Conservation (phyloP, 176 grass and related monocot species). For the Avena eriantha region DNA sequence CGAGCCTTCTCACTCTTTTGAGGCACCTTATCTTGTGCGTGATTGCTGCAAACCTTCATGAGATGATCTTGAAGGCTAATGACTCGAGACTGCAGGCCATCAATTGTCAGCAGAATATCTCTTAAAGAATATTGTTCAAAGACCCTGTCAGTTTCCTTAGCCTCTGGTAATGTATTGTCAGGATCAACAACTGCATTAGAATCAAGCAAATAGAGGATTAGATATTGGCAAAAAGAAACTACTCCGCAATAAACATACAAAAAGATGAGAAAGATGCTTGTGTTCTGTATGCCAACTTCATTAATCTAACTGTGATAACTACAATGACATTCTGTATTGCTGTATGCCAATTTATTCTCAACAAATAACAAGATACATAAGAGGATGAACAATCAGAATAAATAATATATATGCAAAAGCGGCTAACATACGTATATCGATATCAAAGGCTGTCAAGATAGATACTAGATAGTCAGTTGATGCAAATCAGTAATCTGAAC, state of each 20-base stretch:
- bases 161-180: conserved; percentile 52
- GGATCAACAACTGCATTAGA: conserved; percentile 52
- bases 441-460: conserved; percentile 26
- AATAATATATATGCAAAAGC: conserved; percentile 17
- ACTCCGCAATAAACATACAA: neutral
- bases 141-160: conserved; percentile 32
- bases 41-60: conserved; percentile 37
- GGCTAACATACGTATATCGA: conserved; percentile 27
- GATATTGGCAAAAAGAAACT: neutral
- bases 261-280: neutral
- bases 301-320: neutral
- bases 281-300: conserved; percentile 2
- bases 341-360: neutral
- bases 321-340: neutral
- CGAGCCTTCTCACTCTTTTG: conserved; percentile 33
- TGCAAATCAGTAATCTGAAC: neutral
- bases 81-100: conserved; percentile 59
- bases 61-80: conserved; percentile 55
- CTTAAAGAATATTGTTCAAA: conserved; percentile 58
- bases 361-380: conserved; percentile 13
- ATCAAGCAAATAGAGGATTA: conserved; percentile 13
- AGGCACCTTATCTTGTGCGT: conserved; percentile 32
- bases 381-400: neutral
- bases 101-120: conserved; percentile 73
- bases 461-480: neutral